Evolutionary conservation across 1,139 yeast species (phyloP), one percentile per base, ranked within the genome.

Genomic region (Yamadazyma sp.): DNA sequence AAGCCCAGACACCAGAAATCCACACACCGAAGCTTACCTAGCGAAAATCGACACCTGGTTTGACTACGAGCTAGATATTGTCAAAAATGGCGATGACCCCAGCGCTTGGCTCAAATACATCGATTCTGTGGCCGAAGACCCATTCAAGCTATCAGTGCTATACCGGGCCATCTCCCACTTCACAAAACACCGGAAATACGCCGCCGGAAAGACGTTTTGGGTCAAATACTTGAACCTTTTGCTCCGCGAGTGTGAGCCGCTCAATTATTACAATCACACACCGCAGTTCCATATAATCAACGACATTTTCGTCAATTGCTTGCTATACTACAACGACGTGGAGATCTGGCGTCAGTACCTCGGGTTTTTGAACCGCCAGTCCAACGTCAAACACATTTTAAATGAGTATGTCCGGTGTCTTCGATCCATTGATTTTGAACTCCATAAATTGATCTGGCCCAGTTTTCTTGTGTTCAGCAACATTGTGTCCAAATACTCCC

Each of bases 381-480:
- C 41, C 2, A 68, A 73, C 43, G 58, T 80, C 1, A 59, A 74
- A 0, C 45, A 56, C 31, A 72, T 78, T 15, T 61, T 87, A 39
- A 54, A 59, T 9, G 62, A 66, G 3, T 79, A 85, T 48, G 76
- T 84, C 53, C 54, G 59, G 25, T 75, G 86, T 1, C 59, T 88
- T 9, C 67, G 67, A 39, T 51, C 62, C 4, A 50, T 84, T 6
- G 78, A 84, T 0, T 45, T 73, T 10, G 58, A 73, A 0, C 76
- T 76, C 24, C 95, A 86, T 54, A 58, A 58, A 6, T 48, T 62
- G 17, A 61, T 87, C 2, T 88, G 96, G 96, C 73, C 75, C 0
- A 39, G 69, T 20, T 81, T 72, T 50, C 50, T 81, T 17, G 51
- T 61, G 22, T 82, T 78, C 62, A 86, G 83, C 1, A 66, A 71